Evolutionary conservation across 1,284 basidiomycete genomes (phyloP).

Genomic region (Cyathus olla): DNA sequence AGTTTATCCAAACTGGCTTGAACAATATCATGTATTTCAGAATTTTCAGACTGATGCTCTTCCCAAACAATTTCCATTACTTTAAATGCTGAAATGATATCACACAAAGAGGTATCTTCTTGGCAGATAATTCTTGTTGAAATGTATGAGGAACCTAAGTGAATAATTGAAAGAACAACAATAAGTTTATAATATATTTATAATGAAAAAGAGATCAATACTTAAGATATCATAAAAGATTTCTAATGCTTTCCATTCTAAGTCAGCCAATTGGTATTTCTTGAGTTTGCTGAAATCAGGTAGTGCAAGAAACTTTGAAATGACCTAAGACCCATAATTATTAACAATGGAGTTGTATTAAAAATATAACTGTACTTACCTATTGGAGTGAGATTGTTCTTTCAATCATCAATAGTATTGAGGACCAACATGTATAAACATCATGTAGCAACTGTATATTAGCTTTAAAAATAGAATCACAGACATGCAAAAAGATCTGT

Average conservation of each 20-base stretch:
- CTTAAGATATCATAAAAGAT: slow-evolving; percentile 20
- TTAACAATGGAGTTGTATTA: not conserved
- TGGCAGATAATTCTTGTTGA: slow-evolving; percentile 35
- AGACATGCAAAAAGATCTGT: not conserved
- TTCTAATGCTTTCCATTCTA: slow-evolving; percentile 25
- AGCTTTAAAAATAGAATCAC: not conserved
- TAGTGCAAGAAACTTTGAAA: not conserved
- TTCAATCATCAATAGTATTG: slow-evolving; percentile 1
- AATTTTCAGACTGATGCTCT: slow-evolving; percentile 17
- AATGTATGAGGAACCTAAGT: slow-evolving; percentile 35
- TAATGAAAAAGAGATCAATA: slow-evolving; percentile 6
- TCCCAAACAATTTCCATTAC: slow-evolving; percentile 33
- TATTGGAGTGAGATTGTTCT: not conserved
- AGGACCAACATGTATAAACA: not conserved
- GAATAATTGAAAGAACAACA: not conserved
- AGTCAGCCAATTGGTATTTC: slow-evolving; percentile 9
- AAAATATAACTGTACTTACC: not conserved
- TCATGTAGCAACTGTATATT: not conserved
- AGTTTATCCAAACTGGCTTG: slow-evolving; percentile 37
- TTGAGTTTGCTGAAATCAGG: not conserved
- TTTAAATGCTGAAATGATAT: slow-evolving; percentile 31
- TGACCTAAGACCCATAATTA: not conserved
- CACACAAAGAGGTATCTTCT: slow-evolving; percentile 35
- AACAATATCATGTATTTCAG: slow-evolving; percentile 22
- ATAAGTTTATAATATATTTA: not conserved